Percentiles rank a stretch among this genome's conserved stretches.
These are phyloP conservation scores for Ceratocystis smalleyi DNA, from an alignment of 2,329 filamentous ascomycete genomes.

Conservation along the genomic window DNA sequence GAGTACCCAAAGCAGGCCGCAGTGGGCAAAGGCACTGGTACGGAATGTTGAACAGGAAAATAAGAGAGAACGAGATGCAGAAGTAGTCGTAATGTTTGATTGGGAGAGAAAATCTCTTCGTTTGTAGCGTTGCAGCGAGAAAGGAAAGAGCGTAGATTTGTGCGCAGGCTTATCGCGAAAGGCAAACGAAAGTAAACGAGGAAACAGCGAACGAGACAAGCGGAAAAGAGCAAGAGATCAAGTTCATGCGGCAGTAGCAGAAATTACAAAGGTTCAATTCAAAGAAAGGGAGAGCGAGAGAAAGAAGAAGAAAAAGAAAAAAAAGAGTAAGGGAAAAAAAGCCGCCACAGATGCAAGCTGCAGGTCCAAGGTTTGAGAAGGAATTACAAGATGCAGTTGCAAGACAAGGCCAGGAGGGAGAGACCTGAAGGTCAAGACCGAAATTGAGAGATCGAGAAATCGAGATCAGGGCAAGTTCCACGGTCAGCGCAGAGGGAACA, in stretches of 20 bases:
- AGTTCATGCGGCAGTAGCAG: not conserved
- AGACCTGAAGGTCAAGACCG: not conserved
- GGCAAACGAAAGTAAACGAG: not conserved
- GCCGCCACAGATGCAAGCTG: not conserved
- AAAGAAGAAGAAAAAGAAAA: not conserved
- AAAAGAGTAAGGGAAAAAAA: not conserved
- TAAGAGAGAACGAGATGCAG: not conserved
- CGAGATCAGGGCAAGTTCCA: not conserved
- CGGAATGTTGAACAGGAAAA: not conserved
- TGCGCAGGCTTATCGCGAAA: slow-evolving; percentile 3
- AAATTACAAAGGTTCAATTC: not conserved
- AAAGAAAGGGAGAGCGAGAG: not conserved
- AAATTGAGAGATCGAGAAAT: not conserved
- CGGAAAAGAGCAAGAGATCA: not conserved
- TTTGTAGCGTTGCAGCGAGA: not conserved
- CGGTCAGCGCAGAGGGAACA: not conserved
- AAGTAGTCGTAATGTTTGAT: not conserved
- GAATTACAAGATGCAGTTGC: slow-evolving; percentile 1
- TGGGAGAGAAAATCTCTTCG: not conserved
- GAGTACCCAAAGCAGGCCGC: not conserved
- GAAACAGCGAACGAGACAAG: not conserved
- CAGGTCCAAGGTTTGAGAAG: slow-evolving; percentile 1
- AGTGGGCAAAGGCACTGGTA: not conserved
- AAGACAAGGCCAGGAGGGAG: not conserved
- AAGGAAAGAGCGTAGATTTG: slow-evolving; percentile 4